Evolutionary conservation across 345 rosid genomes (phyloP), one percentile per base, ranked within the genome.

Genomic region (Hibiscus trionum): DNA sequence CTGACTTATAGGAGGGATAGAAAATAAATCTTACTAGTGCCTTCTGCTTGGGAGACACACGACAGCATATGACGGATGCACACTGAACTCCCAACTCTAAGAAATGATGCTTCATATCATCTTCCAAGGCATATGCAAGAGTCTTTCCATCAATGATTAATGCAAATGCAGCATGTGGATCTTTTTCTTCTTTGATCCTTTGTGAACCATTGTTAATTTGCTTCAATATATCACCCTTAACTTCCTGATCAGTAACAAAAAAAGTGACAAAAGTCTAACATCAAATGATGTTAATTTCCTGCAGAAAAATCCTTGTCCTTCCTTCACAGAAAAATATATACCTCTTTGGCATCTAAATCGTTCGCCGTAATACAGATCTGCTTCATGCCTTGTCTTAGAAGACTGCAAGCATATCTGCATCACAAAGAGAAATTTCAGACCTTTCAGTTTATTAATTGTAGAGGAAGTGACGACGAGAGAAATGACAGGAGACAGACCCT

Each of bases 61-160:
- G 99, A 33, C 99, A 95, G 81, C 99, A 95, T 73, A 95, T 91
- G 76, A 92, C 97, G 56, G 98, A 94, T 10, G 98, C 98, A 71
- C 98, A 94, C 42, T 82, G 90, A 73, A 95, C 97, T 4, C 97
- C 97, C 71, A 95, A 81, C 61, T 82, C 86, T 84, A 95, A 87
- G 84, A 95, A 92, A 50, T 82, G 91, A 79, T 74, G 80, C 85
- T 95, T 95, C 86, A 87, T 78, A 67, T 95, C 96, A 78, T 89
- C 91, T 78, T 90, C 99, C 77, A 95, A 80, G 52, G 96, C 88
- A 71, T 87, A 87, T 16, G 90, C 62, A 69, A 94, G 85, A 52
- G 90, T 84, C 80, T 90, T 44, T 42, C 46, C 46, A 42, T 42
- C 46, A 9, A 42, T 9, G 46, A 42, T 42, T 9, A 42, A 8